Conservation (phyloP, 176 grass and related monocot genomes). For the Zizania latifolia region DNA sequence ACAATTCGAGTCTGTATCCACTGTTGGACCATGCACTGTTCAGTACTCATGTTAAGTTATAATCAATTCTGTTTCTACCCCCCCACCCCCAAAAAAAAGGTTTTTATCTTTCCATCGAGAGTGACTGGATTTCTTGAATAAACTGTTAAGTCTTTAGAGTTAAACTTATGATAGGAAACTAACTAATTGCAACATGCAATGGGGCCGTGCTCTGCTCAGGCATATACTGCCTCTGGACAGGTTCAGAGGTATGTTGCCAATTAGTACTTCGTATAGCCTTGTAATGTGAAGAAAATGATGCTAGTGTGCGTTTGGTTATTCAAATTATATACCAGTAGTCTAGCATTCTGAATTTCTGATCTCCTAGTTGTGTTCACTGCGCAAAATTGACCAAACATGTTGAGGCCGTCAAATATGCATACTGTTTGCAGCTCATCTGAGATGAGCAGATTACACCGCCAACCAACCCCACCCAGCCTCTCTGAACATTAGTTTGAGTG, state of each 20-base stretch:
- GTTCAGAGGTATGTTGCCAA: neutral
- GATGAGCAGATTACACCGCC: neutral
- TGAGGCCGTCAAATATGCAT: neutral
- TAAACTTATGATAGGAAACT: neutral
- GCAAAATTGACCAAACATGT: neutral
- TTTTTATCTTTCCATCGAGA: neutral
- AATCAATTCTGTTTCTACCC: neutral
- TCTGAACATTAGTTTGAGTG: conserved; percentile 7
- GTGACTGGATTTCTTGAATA: neutral
- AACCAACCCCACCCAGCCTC: neutral
- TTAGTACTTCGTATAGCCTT: neutral
- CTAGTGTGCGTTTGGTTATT: neutral
- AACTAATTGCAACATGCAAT: neutral
- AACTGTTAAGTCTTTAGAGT: neutral
- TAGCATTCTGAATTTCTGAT: neutral
- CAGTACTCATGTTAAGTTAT: neutral
- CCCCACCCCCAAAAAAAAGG: neutral
- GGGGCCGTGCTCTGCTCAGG: neutral
- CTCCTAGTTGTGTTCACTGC: neutral
- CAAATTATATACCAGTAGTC: neutral
- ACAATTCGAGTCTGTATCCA: neutral
- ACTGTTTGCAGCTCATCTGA: neutral
- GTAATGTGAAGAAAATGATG: neutral
- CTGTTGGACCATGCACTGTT: neutral
- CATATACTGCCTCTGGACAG: neutral